Base-by-base conservation (phyloP, 331 rosid species). In the Stylosanthes scabra region DNA sequence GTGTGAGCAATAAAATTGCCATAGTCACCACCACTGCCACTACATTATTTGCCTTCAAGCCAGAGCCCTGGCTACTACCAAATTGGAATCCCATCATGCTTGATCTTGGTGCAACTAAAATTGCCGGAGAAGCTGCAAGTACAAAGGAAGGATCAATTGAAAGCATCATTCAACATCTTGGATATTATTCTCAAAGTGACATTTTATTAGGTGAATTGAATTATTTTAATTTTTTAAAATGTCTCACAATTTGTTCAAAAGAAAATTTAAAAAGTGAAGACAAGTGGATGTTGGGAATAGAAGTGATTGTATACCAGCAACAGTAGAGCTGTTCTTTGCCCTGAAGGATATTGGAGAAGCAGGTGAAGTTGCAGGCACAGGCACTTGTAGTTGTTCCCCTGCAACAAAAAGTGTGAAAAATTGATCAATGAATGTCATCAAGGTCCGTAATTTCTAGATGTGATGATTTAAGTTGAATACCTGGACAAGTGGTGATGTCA, bases 51-150 rank as follows among this genome's bases (percentile, higher is more conserved):
- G 59, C 56, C 80, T 64, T 85, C 74, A 78, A 68, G 54, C 31
- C 74, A n/a, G 40, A 63, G 31, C 72, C 71, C 28, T 42, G 3
- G 78, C 76, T 83, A 34, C 78, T 84, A 70, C 45, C 75, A 69
- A 83, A 67, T 2, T 85, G 89, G 12, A 76, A 40, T 12, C 89
- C 96, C 41, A 70, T 62, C 5, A 52, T 52, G 59, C 59, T 80
- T 3, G 89, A 74, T 72, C 78, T 85, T 67, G 97, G 96, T 62
- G 87, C 76, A 15, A 74, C 64, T 50, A 74, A 81, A 68, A 77
- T 60, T 75, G 11, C 58, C 0, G 97, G 98, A 62, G 97, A 70
- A 77, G 96, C 98, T 90, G 75, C 68, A 81, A 68, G 85, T 76
- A 59, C 69, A 63, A 8, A 14, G 1, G 29, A 11, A 47, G 27